Conservation (phyloP, 1,139 yeast genomes). For the Nadsonia starkeyi-henricii region DNA sequence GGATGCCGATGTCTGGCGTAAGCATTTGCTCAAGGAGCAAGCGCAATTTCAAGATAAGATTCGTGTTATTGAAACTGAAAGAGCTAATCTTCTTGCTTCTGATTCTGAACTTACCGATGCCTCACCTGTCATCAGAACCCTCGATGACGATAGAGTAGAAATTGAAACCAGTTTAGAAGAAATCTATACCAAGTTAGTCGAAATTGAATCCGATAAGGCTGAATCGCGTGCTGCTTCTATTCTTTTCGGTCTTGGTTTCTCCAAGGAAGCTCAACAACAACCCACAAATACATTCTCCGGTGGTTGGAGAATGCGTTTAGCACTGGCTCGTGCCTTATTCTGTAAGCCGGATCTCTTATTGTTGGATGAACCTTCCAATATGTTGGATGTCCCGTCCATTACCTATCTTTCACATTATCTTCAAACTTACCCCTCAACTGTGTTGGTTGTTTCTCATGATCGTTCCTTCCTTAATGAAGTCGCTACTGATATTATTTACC, state of each 20-base stretch:
- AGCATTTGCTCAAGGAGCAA: slow-evolving; percentile 70
- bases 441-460: slow-evolving; percentile 92
- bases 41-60: slow-evolving; percentile 58
- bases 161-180: slow-evolving; percentile 65
- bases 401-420: slow-evolving; percentile 82
- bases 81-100: slow-evolving; percentile 37
- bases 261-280: slow-evolving; percentile 66
- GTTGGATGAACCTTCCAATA: slow-evolving; percentile 97
- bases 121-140: slow-evolving; percentile 60
- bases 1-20: slow-evolving; percentile 99
- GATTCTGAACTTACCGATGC: slow-evolving; percentile 45
- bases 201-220: slow-evolving; percentile 95
- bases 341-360: slow-evolving; percentile 89
- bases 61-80: slow-evolving; percentile 54
- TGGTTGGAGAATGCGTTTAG: slow-evolving; percentile 99
- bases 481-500: slow-evolving; percentile 94
- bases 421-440: slow-evolving; percentile 83
- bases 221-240: slow-evolving; percentile 97
- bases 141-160: slow-evolving; percentile 84
- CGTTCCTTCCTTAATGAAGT: slow-evolving; percentile 93
- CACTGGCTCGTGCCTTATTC: slow-evolving; percentile 94
- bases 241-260: slow-evolving; percentile 82
- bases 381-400: slow-evolving; percentile 99
- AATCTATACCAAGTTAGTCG: slow-evolving; percentile 66
- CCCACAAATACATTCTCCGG: slow-evolving; percentile 92